Evolutionary conservation across 2,329 filamentous ascomycete species (phyloP).

Genomic region (Bipolaris gigantea): DNA sequence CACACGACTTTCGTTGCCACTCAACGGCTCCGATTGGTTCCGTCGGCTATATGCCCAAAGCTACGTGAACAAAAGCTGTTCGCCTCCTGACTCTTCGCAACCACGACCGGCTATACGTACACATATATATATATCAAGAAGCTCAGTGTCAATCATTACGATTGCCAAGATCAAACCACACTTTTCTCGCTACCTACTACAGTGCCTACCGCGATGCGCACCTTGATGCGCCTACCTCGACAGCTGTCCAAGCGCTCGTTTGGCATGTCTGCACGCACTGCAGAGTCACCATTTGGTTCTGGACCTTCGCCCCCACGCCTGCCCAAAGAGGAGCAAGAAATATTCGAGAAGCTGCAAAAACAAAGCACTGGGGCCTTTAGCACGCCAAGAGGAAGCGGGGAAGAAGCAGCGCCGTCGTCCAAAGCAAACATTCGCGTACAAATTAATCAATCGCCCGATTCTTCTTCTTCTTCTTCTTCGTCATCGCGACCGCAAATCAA

Average conservation of each 20-base stretch:
- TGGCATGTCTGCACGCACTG: constrained; percentile 16
- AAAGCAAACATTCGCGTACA: constrained; percentile 33
- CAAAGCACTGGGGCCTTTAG: constrained; percentile 75
- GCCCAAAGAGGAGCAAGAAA: constrained; percentile 83
- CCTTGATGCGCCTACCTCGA: constrained; percentile 26
- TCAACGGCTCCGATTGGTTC: constrained; percentile 25
- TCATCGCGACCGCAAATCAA: constrained; percentile 10
- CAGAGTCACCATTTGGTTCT: constrained; percentile 32
- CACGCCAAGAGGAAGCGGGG: constrained; percentile 55
- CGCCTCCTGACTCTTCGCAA: constrained; percentile 4
- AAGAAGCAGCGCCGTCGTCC: constrained; percentile 45
- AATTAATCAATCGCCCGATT: constrained; percentile 43
- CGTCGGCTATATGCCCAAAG: constrained; percentile 12
- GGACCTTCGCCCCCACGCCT: constrained; percentile 80
- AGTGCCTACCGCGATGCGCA: constrained; percentile 21
- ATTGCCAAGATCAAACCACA: background rate
- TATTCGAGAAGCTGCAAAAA: constrained; percentile 84
- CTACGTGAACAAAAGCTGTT: constrained; percentile 6
- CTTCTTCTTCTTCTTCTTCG: background rate
- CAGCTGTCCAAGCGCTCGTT: constrained; percentile 30
- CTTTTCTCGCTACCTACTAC: background rate
- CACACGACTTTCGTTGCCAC: constrained; percentile 23
- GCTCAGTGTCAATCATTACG: background rate
- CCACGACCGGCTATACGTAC: background rate
- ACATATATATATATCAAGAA: background rate